Percentiles rank a stretch among this genome's conserved stretches.
Conservation (phyloP, 2,329 filamentous ascomycete genomes). For the Colletotrichum sojae region DNA sequence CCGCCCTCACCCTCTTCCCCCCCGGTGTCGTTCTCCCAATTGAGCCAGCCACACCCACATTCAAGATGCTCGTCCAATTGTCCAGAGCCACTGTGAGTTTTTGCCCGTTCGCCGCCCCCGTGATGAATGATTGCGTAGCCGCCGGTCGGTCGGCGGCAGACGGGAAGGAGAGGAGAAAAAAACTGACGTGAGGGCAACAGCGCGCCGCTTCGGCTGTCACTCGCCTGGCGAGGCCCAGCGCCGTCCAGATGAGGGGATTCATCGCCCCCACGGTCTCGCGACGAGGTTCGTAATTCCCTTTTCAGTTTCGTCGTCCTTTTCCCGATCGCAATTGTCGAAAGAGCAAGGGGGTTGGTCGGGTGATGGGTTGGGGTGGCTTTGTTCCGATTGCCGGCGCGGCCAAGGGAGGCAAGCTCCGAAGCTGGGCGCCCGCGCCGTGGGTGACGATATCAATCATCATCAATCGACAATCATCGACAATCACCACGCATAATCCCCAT, state of each 20-base stretch:
- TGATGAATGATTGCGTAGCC: conserved; percentile 7
- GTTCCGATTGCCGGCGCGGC: conserved; percentile 31
- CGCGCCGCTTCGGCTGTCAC: conserved; percentile 66
- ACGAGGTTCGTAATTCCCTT: conserved; percentile 66
- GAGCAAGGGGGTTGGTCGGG: background rate
- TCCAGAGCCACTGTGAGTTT: conserved; percentile 69
- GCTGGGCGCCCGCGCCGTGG: conserved; percentile 18
- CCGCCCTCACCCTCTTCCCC: conserved; percentile 43
- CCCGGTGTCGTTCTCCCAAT: conserved; percentile 54
- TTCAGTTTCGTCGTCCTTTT: conserved; percentile 13
- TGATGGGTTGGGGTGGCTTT: background rate
- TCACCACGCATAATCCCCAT: background rate
- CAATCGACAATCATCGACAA: conserved; percentile 9
- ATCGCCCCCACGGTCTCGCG: conserved; percentile 73
- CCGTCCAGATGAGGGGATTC: conserved; percentile 68
- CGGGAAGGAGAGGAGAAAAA: conserved; percentile 26
- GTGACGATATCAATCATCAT: conserved; percentile 27
- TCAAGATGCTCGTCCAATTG: conserved; percentile 70
- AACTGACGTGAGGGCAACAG: conserved; percentile 46
- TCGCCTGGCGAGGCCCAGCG: conserved; percentile 61
- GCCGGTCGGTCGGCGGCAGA: conserved; percentile 13
- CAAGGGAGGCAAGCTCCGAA: conserved; percentile 38
- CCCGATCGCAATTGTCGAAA: background rate
- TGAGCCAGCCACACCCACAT: conserved; percentile 61
- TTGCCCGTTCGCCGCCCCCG: conserved; percentile 13